phyloP scores from a whole-genome alignment of 2,329 filamentous ascomycete species.

The Cytospora chrysosperma region DNA sequence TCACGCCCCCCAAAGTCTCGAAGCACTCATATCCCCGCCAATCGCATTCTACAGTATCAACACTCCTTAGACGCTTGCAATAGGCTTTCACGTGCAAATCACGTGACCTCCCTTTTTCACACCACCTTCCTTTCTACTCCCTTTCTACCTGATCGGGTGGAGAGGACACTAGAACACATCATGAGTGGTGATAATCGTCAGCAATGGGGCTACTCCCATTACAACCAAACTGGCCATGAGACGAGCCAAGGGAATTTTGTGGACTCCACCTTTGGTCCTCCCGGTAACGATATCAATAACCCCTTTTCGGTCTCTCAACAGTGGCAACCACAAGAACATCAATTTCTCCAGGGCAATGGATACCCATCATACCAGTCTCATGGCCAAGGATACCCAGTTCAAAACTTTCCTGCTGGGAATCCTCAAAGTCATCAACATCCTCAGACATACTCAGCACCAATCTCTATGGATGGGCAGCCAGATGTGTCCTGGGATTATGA shows the following conservation, averaged over 20 bases:
- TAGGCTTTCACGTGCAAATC: not conserved
- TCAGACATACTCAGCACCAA: slow-evolving; percentile 15
- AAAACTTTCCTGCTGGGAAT: slow-evolving; percentile 12
- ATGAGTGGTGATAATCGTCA: slow-evolving; percentile 23
- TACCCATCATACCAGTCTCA: slow-evolving; percentile 17
- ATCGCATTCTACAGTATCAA: not conserved
- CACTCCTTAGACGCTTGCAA: not conserved
- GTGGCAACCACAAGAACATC: slow-evolving; percentile 20
- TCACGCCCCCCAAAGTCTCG: not conserved
- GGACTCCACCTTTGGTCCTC: slow-evolving; percentile 16
- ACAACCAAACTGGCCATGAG: slow-evolving; percentile 17
- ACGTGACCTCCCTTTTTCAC: slow-evolving; percentile 12
- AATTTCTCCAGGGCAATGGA: slow-evolving; percentile 11
- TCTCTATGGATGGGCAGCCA: slow-evolving; percentile 12
- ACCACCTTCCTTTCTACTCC: not conserved
- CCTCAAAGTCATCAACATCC: slow-evolving; percentile 19
- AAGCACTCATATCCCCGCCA: slow-evolving; percentile 1
- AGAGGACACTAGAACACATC: not conserved
- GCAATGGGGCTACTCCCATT: slow-evolving; percentile 23
- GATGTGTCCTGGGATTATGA: slow-evolving; percentile 22
- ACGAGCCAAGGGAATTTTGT: slow-evolving; percentile 18
- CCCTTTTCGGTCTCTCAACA: slow-evolving; percentile 20
- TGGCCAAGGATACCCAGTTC: slow-evolving; percentile 16
- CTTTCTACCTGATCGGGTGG: not conserved
- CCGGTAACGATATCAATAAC: slow-evolving; percentile 10